A percentile compares a stretch with the other conserved stretches of the same genome.
Evolutionary conservation across 306 rosid species (phyloP).

Genomic region (Quercus rubra): DNA sequence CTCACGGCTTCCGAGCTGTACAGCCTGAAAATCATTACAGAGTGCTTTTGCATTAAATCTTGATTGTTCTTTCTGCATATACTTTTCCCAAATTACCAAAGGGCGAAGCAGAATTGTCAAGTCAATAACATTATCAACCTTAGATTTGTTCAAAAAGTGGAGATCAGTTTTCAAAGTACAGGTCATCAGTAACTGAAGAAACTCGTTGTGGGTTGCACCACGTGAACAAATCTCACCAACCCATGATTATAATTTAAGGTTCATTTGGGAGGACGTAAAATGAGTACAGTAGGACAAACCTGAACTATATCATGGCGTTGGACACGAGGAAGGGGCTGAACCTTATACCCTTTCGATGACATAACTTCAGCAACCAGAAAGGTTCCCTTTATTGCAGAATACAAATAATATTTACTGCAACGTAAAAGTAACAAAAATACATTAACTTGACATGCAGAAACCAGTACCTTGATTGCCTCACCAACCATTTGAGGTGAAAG

Average conservation of each 20-base stretch:
- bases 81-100: neutral
- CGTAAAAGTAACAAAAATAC: conserved; percentile 15
- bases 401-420: conserved; percentile 14
- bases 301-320: conserved; percentile 78
- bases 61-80: neutral
- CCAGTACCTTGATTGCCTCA: conserved; percentile 81
- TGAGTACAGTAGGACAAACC: conserved; percentile 37
- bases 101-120: neutral
- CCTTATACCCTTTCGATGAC: conserved; percentile 78
- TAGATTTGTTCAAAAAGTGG: neutral
- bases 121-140: neutral
- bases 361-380: conserved; percentile 81
- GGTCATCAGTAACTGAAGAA: neutral
- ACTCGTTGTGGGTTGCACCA: conserved; percentile 4
- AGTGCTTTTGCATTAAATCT: neutral
- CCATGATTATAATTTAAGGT: neutral
- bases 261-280: neutral
- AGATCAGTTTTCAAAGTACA: neutral
- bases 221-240: conserved; percentile 1
- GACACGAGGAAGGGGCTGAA: conserved; percentile 81
- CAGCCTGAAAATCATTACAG: conserved; percentile 53
- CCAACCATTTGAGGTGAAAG: conserved; percentile 99
- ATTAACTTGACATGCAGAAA: conserved; percentile 13
- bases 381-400: conserved; percentile 56
- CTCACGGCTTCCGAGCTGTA: conserved; percentile 74